Evolutionary conservation across 2,329 filamentous ascomycete species (phyloP), one percentile per base, ranked within the genome.

Genomic region (Magnaporthiopsis incrustans): DNA sequence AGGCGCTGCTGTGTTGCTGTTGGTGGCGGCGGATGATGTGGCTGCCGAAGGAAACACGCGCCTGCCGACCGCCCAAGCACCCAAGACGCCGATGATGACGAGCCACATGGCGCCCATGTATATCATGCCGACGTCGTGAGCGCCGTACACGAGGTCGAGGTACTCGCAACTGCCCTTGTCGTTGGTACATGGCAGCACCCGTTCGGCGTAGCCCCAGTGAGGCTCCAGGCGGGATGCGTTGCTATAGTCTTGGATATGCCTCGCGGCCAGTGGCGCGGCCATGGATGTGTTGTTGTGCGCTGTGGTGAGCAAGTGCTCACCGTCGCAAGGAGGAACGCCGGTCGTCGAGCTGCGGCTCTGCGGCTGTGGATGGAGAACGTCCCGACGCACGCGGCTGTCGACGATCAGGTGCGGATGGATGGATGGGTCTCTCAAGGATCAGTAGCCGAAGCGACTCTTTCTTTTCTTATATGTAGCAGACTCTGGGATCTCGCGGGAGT

Each of bases 31-130:
- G 2, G 60, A 61, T 60, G 66, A 66, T 60, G 64, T 64, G 62
- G 63, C 8, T 59, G 65, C 62, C 8, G 66, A 61, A 14, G 63
- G 66, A 65, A 66, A 68, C 56, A 66, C 60, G 33, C 64, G 67
- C 3, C 76, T 72, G 8, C 69, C 69, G 7, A 77, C 61, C 58
- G 74, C 77, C 78, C 78, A 82, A 32, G 78, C 35, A 27, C 81
- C 67, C 7, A 84, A 66, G 60, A 82, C 71, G 25, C 74, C 78
- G 59, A 74, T 69, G 58, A 83, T 71, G 6, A 77, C 78, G 4
- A 76, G 72, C 81, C 82, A 84, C 35, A 84, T 68, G 59, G 82
- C 78, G 59, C 79, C 82, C 0, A 74, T 74, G 70, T 82, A 84
- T 50, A 82, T 67, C 77, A 84, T 82, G 26, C 79, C 75, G 8